Conservation (phyloP, 495 filamentous ascomycete species). For the Annulohypoxylon maeteangense region DNA sequence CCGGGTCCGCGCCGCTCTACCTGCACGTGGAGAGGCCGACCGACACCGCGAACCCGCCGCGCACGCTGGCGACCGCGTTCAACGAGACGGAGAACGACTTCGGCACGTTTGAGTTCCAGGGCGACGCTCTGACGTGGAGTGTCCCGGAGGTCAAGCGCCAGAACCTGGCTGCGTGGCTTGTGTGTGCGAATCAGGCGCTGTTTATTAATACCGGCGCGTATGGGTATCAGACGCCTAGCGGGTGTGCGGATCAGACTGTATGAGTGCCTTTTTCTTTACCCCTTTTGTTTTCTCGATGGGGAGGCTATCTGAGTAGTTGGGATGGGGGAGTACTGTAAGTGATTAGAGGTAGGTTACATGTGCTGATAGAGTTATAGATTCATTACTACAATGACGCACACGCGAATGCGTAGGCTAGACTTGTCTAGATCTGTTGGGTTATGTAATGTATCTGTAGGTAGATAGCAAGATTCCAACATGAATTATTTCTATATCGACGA, state of each 20-base stretch:
- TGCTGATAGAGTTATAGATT: conserved; percentile 48
- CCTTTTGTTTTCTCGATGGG: background rate
- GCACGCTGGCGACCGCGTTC: conserved; percentile 62
- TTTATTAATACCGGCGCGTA: conserved; percentile 72
- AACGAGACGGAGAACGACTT: conserved; percentile 63
- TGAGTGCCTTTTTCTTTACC: conserved; percentile 33
- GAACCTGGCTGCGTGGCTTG: conserved; percentile 68
- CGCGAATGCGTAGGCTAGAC: conserved; percentile 44
- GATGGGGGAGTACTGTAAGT: too few relatives aligned
- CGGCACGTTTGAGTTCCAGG: conserved; percentile 66
- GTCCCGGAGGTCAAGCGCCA: conserved; percentile 59
- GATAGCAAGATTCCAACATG: background rate
- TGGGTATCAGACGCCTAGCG: conserved; percentile 64
- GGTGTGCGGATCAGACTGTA: conserved; percentile 69
- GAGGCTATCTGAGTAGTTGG: too few relatives aligned
- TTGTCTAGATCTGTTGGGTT: background rate
- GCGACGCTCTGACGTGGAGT: conserved; percentile 67
- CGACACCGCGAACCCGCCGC: conserved; percentile 53
- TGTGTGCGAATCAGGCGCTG: conserved; percentile 63
- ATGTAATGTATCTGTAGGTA: background rate
- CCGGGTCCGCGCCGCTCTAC: conserved; percentile 54
- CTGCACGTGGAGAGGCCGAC: conserved; percentile 61
- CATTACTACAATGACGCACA: conserved; percentile 61
- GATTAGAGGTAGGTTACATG: too few relatives aligned
- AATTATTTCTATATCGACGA: too few relatives aligned